Base-by-base conservation (phyloP, 352 stramenopile species). In the Phytopythium sindhum region DNA sequence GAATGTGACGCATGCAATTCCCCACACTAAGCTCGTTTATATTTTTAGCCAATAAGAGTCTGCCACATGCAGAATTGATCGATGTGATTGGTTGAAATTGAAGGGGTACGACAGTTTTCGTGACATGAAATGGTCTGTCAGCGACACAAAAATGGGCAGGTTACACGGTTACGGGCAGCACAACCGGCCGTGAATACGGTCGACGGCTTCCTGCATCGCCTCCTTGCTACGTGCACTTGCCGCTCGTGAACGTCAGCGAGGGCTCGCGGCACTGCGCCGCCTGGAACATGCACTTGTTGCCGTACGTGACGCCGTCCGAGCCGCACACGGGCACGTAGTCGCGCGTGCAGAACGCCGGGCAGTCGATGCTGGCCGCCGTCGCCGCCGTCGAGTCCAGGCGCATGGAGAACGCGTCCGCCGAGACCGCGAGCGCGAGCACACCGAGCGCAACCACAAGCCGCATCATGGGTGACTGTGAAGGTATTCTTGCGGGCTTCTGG, bases 201-300 rank as follows among this genome's bases (percentile, higher is more conserved):
- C 39, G 39, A 35, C 31, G n/a, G n/a, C n/a, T n/a, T n/a, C n/a
- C n/a, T n/a, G 31, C 31, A 35, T 35, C 31, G 37, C 51, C 19
- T 41, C 23, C 19, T 21, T n/a, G 14, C 37, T 50, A 23, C n/a
- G 37, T 8, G 39, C 55, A 61, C 24, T 37, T 19, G 39, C 29
- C 52, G 33, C n/a, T 15, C 6, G 26, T 23, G 45, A 39, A 23
- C 31, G 35, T 60, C 23, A 65, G 31, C 23, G n/a, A 28, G 5
- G 41, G 26, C 9, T 57, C 5, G 15, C 23, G 21, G 55, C 62
- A 67, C 54, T 59, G 31, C 14, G 62, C 62, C 7, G 24, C 31
- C n/a, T 63, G 11, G 31, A 67, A 48, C 62, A 63, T 33, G 41
- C 62, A 67, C 23, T 59, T 10, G 55, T 67, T 67, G 62, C 33